These are phyloP conservation scores for Chondrus crispus DNA, from an alignment of 23 red algal species.

Conservation along the genomic window DNA sequence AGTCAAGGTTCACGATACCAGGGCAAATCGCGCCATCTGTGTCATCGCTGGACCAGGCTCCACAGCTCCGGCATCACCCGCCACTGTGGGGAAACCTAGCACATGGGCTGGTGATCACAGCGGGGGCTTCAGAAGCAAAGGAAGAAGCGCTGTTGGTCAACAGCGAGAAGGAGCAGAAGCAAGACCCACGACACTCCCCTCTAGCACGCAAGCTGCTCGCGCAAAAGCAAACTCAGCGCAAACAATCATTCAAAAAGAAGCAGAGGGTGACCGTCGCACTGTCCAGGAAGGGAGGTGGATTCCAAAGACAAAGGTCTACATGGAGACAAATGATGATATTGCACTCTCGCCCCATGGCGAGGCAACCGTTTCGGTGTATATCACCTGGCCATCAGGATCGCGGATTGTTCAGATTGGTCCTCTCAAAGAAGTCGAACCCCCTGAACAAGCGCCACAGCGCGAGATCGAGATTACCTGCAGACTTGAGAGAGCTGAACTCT, in stretches of 20 bases:
- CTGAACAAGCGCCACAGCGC: not conserved
- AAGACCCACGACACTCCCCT: not conserved
- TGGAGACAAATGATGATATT: conserved; percentile 17
- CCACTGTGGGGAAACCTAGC: no score
- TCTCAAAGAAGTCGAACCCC: not conserved
- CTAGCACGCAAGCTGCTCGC: no score
- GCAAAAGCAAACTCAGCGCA: not conserved
- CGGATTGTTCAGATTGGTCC: conserved; percentile 45
- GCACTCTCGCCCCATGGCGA: conserved; percentile 30
- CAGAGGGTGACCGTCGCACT: not conserved
- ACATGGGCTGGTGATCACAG: conserved; percentile 9
- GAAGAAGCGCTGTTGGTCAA: not conserved
- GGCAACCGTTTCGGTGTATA: conserved; percentile 28
- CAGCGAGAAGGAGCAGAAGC: not conserved
- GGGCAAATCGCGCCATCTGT: conserved; percentile 12
- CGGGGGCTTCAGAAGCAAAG: not conserved
- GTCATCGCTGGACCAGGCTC: conserved; percentile 23
- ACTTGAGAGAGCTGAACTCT: not conserved
- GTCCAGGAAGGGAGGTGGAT: not conserved
- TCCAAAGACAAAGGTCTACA: conserved; percentile 49
- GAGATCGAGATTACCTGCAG: not conserved
- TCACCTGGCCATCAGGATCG: conserved; percentile 56
- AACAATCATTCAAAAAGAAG: not conserved
- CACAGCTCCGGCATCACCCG: conserved; percentile 38
- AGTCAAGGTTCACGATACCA: conserved; percentile 49